These are phyloP conservation scores for Aureobasidium vineae DNA, from an alignment of 2,329 filamentous ascomycete genomes.

Conservation along the genomic window DNA sequence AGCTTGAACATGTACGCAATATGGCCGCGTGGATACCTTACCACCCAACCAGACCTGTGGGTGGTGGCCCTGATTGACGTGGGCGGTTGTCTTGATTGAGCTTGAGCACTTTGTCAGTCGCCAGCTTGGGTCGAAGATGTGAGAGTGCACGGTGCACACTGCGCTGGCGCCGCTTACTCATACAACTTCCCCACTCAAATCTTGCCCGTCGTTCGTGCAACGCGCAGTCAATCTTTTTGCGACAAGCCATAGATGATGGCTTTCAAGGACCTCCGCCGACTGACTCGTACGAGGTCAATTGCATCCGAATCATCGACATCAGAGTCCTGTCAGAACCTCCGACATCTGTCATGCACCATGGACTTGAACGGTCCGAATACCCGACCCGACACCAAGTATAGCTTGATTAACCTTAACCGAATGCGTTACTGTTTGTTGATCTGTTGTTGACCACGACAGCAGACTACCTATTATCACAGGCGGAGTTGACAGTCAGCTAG, in stretches of 20 bases:
- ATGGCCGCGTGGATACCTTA: neutral
- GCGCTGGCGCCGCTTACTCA: neutral
- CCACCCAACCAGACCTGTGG: neutral
- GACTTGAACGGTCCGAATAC: neutral
- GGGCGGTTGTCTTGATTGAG: neutral
- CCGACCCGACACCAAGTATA: neutral
- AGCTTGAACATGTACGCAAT: neutral
- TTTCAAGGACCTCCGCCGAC: neutral
- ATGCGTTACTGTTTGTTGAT: neutral
- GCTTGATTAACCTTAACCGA: neutral
- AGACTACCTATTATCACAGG: neutral
- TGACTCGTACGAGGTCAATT: neutral
- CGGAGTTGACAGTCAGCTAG: too few species aligned
- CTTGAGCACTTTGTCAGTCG: neutral
- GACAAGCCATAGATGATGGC: neutral
- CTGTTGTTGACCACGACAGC: neutral
- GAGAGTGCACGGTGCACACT: conserved; percentile 1
- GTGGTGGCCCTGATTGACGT: neutral
- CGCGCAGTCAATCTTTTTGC: neutral
- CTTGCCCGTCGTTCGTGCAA: neutral
- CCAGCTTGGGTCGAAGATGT: neutral
- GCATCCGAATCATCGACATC: neutral
- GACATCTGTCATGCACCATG: neutral
- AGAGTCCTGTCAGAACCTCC: neutral
- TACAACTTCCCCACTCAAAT: neutral